Evolutionary conservation across 106 monocot species (phyloP).

Genomic region (Alisma plantagoaquatica): DNA sequence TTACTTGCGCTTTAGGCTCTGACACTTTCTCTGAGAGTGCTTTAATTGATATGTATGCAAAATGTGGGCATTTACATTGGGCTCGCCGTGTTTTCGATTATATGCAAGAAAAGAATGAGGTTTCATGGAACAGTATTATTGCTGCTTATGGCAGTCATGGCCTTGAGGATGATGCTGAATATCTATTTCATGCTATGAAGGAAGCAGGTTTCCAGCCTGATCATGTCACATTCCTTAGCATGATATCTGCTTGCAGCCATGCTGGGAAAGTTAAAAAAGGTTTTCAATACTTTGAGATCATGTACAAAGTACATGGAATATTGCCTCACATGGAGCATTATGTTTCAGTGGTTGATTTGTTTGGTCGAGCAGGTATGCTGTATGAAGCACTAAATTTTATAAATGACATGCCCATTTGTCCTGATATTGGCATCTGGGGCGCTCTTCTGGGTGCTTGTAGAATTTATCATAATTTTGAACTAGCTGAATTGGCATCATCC

Average conservation of each 20-base stretch:
- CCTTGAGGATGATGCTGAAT: constrained; percentile 35
- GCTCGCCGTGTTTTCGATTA: constrained; percentile 60
- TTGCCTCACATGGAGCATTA: constrained; percentile 69
- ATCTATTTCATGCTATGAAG: constrained; percentile 62
- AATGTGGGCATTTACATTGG: constrained; percentile 57
- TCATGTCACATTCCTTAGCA: constrained; percentile 78
- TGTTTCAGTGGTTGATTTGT: constrained; percentile 84
- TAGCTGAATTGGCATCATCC: constrained; percentile 69
- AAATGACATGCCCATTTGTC: constrained; percentile 43
- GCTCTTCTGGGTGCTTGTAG: constrained; percentile 74
- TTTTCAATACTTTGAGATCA: constrained; percentile 32
- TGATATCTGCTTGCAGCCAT: constrained; percentile 84
- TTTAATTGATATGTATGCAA: constrained; percentile 85
- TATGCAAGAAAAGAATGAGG: constrained; percentile 63
- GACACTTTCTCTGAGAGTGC: constrained; percentile 72
- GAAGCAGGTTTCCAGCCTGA: constrained; percentile 55
- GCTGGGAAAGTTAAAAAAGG: constrained; percentile 64
- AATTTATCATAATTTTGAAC: constrained; percentile 43
- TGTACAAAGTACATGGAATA: constrained; percentile 48
- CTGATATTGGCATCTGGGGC: constrained; percentile 92
- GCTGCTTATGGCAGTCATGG: constrained; percentile 80
- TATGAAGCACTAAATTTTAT: constrained; percentile 52
- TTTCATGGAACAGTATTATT: constrained; percentile 97
- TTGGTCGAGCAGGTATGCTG: constrained; percentile 57
- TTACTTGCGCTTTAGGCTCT: constrained; percentile 22